A percentile compares a stretch with the other conserved stretches of the same genome.
phyloP scores from a whole-genome alignment of 768 basidiomycete species.

The Macrolepiota dolichaula region DNA sequence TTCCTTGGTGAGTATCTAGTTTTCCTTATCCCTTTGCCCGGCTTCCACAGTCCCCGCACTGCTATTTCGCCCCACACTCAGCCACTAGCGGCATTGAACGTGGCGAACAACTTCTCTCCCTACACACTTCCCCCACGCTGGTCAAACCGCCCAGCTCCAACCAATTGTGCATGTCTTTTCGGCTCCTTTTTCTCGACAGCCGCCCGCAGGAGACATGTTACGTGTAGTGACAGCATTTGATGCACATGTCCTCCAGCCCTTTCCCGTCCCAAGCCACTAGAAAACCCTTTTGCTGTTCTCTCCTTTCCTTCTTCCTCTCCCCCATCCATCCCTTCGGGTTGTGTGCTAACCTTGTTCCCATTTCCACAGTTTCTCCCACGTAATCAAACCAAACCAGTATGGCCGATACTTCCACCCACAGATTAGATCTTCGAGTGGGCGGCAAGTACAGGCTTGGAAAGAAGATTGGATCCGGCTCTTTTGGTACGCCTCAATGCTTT shows the following conservation, averaged over 20 bases:
- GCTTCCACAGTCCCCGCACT: not conserved
- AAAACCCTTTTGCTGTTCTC: conserved; percentile 25
- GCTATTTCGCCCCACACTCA: not conserved
- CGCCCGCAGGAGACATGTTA: conserved; percentile 25
- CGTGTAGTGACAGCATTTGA: conserved; percentile 35
- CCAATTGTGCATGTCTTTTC: conserved; percentile 6
- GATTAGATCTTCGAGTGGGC: conserved; percentile 85
- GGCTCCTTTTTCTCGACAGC: conserved; percentile 21
- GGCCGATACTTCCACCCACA: conserved; percentile 69
- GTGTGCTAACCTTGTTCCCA: conserved; percentile 10
- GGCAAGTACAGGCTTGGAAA: conserved; percentile 98
- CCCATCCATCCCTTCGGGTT: conserved; percentile 7
- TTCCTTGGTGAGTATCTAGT: conserved; percentile 15
- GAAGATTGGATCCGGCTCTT: conserved; percentile 99
- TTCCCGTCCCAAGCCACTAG: conserved; percentile 19
- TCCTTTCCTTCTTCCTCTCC: conserved; percentile 18
- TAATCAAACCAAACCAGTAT: conserved; percentile 33
- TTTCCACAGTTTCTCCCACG: conserved; percentile 8
- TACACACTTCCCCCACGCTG: conserved; percentile 15
- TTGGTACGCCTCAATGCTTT: conserved; percentile 57
- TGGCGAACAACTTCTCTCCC: not conserved
- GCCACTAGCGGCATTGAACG: not conserved
- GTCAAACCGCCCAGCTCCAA: conserved; percentile 9
- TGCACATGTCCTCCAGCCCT: conserved; percentile 40
- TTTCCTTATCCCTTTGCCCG: not conserved